A percentile compares a stretch with the other conserved stretches of the same genome.
These are phyloP conservation scores for Pyrus betulifolia DNA, from an alignment of 306 rosid species.

Conservation along the genomic window DNA sequence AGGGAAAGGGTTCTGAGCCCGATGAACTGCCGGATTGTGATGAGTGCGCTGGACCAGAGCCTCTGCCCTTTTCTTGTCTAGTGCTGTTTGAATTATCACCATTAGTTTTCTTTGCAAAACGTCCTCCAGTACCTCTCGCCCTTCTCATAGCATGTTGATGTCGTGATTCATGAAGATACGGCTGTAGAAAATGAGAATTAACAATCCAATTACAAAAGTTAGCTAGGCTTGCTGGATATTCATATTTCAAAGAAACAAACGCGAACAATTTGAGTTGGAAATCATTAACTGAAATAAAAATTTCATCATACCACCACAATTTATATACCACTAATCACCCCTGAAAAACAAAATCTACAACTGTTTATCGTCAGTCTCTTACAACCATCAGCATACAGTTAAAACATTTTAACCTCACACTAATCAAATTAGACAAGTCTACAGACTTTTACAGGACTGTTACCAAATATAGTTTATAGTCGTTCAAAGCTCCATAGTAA, in stretches of 20 bases:
- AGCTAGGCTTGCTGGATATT: background rate
- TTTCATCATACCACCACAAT: background rate
- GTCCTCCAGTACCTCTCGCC: conserved; percentile 93
- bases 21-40: conserved; percentile 78
- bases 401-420: background rate
- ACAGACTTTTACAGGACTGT: background rate
- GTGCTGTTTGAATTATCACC: conserved; percentile 32
- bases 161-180: conserved; percentile 95
- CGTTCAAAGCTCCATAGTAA: background rate
- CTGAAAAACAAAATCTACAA: background rate
- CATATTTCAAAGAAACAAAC: background rate
- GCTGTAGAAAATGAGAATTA: conserved; percentile 42
- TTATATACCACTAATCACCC: background rate
- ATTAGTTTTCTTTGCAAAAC: conserved; percentile 73
- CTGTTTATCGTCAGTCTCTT: background rate
- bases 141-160: conserved; percentile 98
- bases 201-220: conserved; percentile 6
- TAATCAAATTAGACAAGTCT: background rate
- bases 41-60: conserved; percentile 55
- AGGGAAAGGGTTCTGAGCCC: conserved; percentile 65
- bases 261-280: background rate
- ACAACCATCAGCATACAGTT: background rate
- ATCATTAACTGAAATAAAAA: background rate
- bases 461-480: background rate
- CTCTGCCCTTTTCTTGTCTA: conserved; percentile 42